phyloP scores from a whole-genome alignment of 331 rosid genomes.

The Rhamnella rubrinervis region DNA sequence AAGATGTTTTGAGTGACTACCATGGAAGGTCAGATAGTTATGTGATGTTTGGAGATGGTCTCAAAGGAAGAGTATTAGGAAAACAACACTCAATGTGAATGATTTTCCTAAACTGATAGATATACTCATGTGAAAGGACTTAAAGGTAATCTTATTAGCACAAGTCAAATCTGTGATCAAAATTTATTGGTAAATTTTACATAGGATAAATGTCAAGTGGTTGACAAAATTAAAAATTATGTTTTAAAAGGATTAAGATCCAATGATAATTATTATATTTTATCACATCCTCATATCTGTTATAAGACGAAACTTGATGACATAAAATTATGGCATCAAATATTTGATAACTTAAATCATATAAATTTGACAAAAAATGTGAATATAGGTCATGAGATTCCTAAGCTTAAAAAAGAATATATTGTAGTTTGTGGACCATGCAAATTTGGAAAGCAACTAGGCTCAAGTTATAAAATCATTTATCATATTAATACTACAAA shows the following conservation, averaged over 20 bases:
- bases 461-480: too few relatives aligned
- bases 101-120: too few relatives aligned
- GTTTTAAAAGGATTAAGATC: background rate
- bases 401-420: too few relatives aligned
- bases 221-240: background rate
- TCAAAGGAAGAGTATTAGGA: background rate
- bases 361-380: too few relatives aligned
- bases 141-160: background rate
- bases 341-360: background rate
- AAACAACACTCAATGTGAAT: background rate
- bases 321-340: background rate
- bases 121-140: slow-evolving; percentile 28
- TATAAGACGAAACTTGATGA: slow-evolving; percentile 18
- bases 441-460: too few relatives aligned
- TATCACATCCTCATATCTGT: too few relatives aligned
- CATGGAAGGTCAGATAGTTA: too few relatives aligned
- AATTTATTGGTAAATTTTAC: background rate
- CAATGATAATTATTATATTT: background rate
- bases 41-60: too few relatives aligned
- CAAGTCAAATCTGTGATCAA: background rate
- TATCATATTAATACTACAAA: too few relatives aligned
- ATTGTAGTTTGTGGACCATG: too few relatives aligned
- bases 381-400: too few relatives aligned
- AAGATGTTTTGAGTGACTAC: too few relatives aligned
- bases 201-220: background rate